Evolutionary conservation across 2,329 filamentous ascomycete species (phyloP).

Genomic region (Cryphonectria radicalis): DNA sequence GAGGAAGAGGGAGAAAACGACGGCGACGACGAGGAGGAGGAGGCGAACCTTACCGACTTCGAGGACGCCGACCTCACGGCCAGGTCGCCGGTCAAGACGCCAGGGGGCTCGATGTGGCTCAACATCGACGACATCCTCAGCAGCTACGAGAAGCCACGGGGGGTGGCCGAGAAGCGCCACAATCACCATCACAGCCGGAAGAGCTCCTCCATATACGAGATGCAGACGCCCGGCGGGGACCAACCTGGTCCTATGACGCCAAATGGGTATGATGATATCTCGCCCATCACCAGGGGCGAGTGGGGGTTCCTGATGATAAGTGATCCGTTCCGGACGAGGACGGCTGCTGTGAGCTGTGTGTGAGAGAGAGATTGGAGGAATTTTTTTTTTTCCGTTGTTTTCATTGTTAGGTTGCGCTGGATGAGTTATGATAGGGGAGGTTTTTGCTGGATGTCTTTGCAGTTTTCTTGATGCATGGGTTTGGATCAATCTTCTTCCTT

Average conservation of each 20-base stretch:
- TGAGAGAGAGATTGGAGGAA: neutral
- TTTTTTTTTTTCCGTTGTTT: neutral
- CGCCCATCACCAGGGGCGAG: slow-evolving; percentile 64
- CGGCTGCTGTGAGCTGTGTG: slow-evolving; percentile 46
- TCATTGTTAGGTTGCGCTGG: neutral
- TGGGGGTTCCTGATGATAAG: slow-evolving; percentile 65
- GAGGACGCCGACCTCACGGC: slow-evolving; percentile 46
- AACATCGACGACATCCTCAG: slow-evolving; percentile 51
- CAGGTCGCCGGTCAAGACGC: slow-evolving; percentile 39
- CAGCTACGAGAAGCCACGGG: slow-evolving; percentile 30
- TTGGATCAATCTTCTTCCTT: neutral
- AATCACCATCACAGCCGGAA: slow-evolving; percentile 22
- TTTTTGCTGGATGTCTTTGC: neutral
- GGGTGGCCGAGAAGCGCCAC: neutral
- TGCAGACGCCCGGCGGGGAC: slow-evolving; percentile 30
- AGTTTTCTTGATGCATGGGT: neutral
- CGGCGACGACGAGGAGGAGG: slow-evolving; percentile 39
- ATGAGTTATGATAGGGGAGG: neutral
- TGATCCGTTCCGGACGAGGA: slow-evolving; percentile 49
- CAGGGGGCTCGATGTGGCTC: slow-evolving; percentile 30
- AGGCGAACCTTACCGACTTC: slow-evolving; percentile 33
- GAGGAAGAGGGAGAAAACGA: slow-evolving; percentile 40
- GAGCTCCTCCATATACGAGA: slow-evolving; percentile 17
- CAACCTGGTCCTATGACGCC: slow-evolving; percentile 57
- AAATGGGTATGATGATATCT: slow-evolving; percentile 65